Evolutionary conservation across 2,329 filamentous ascomycete genomes (phyloP), one percentile per base, ranked within the genome.

Genomic region (Neopestalotiopsis sp.): DNA sequence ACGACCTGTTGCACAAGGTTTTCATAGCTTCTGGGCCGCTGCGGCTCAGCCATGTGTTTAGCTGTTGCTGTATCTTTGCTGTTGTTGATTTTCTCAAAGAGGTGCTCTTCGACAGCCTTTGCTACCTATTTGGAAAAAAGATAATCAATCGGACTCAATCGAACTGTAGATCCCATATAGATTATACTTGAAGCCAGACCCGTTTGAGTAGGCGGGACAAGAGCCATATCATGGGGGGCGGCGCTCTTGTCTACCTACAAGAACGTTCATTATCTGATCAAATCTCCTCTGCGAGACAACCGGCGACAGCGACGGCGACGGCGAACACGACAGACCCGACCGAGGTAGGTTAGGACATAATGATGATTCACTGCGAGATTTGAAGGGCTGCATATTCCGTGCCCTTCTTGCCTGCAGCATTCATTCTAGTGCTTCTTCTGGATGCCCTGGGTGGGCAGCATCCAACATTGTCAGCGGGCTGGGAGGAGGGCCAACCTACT

Each of bases 21-120:
- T 65, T 49, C 30, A 32, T 34, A 32, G 28, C n/a, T 62, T 17
- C 32, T 42, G 63, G 57, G 28, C 63, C 38, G 40, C 61, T 64
- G 61, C 61, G 61, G 61, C 61, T 28, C 49, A 64, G 61, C 61
- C 61, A 64, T 64, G 61, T 64, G 59, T 40, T 34, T 20, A 61
- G 58, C 30, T 34, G 58, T 12, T 17, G n/a, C 17, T 61, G 7
- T 61, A n/a, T 30, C 32, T 61, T 5, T 7, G 34, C 45, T 53
- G n/a, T 53, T 20, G 17, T 53, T 49, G 42, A n/a, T 28, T 28
- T 28, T 28, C 24, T 28, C 24, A 28, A 28, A 28, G 24, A 28
- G 24, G 24, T 28, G 24, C 24, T 28, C 2, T 49, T 53, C 9
- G 45, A 9, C 45, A n/a, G 17, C n/a, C n/a, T 53, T 20, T 9